Evolutionary conservation across 1,284 basidiomycete species (phyloP), one percentile per base, ranked within the genome.

Genomic region (Marasmius fiardii): DNA sequence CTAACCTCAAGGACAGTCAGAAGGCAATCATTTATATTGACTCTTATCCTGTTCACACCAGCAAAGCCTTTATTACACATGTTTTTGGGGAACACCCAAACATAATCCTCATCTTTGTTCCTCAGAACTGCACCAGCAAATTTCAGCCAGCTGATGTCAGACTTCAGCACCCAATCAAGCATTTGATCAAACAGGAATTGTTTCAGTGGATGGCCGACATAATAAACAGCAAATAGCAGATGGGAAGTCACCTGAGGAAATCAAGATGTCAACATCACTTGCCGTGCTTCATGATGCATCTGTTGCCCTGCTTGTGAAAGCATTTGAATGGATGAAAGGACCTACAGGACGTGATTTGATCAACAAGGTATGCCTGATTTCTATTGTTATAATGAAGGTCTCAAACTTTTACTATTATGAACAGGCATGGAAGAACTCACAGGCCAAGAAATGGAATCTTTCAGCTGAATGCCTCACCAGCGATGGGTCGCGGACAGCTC

Each of bases 31-130:
- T 66, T 1, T 60, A 44, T 31, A 57, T 69, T 51, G 65, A 69
- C 37, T 31, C 48, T 16, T 69, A 66, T 45, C 63, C 66, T 4
- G 67, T 69, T 45, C 67, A 69, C 39, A 63, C 52, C 4, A 44
- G 61, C 23, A 14, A 58, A 24, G 59, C 62, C 11, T 69, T 68
- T 52, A 57, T 59, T 2, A 44, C 37, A 0, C 61, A 55, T 24
- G 52, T 67, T 14, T 52, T 33, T 18, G n/a, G 53, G 4, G 45
- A 61, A 3, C 55, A 43, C 44, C 66, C 63, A 21, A 54, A 58
- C 33, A 52, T 66, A n/a, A 58, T 67, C 43, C 49, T 68, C 1
- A 51, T 59, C 7, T 68, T 55, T 54, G 60, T 68, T 24, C 67
- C 66, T 21, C 54, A 33, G 3, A 61, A 61, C 53, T 68, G 66